Conservation (phyloP, 2,329 filamentous ascomycete genomes). For the Fusarium nygamai region DNA sequence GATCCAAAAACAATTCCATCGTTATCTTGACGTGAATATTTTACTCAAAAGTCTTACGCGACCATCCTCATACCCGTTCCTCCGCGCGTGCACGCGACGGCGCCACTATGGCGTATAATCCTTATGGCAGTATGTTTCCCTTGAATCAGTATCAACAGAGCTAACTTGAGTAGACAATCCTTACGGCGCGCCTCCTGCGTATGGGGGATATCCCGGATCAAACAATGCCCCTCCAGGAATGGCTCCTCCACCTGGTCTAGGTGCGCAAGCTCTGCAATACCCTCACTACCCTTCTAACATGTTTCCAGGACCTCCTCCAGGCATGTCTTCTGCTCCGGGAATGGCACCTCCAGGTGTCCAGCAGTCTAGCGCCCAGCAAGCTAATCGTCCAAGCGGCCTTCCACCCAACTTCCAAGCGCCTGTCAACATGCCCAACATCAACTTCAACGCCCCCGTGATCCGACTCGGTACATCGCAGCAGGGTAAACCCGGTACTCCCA, state of each 20-base stretch:
- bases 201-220: conserved; percentile 73
- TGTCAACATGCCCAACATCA: conserved; percentile 94
- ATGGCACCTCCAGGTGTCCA: conserved; percentile 82
- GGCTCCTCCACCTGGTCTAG: conserved; percentile 83
- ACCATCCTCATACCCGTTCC: background rate
- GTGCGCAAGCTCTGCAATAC: conserved; percentile 59
- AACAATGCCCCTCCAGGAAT: conserved; percentile 69
- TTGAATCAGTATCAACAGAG: background rate
- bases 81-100: conserved; percentile 19
- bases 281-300: conserved; percentile 26
- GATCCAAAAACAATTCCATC: background rate
- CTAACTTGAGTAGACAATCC: conserved; percentile 54
- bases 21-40: background rate
- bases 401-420: conserved; percentile 88
- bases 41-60: background rate
- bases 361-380: conserved; percentile 76
- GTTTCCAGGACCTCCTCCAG: conserved; percentile 74
- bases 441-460: conserved; percentile 97
- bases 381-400: conserved; percentile 82
- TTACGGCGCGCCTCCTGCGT: conserved; percentile 81
- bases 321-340: conserved; percentile 82
- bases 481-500: conserved; percentile 64
- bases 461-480: conserved; percentile 83
- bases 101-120: conserved; percentile 66
- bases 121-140: conserved; percentile 62